Evolutionary conservation across 768 basidiomycete species (phyloP).

Genomic region (Suillus bovinus): DNA sequence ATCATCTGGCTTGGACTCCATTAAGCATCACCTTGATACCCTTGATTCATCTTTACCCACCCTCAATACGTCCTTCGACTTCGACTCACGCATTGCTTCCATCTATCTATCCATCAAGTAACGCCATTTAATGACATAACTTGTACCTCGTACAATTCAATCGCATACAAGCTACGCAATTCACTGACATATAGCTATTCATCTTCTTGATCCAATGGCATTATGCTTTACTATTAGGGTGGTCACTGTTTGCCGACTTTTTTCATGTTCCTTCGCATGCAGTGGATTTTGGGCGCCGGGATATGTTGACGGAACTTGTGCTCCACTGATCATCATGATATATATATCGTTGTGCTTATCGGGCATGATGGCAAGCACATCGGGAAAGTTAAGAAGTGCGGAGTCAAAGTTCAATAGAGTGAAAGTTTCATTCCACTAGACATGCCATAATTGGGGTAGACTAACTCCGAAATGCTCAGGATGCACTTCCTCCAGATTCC

Average conservation of each 20-base stretch:
- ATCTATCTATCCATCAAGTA: conserved; percentile 17
- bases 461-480: background rate
- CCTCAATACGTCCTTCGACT: conserved; percentile 10
- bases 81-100: conserved; percentile 17
- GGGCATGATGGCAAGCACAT: background rate
- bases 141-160: conserved; percentile 28
- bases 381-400: conserved; percentile 1
- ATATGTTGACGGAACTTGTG: conserved; percentile 12
- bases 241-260: conserved; percentile 1
- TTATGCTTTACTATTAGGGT: background rate
- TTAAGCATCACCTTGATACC: conserved; percentile 30
- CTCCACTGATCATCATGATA: conserved; percentile 9
- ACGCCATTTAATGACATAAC: conserved; percentile 26
- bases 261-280: background rate
- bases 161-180: conserved; percentile 8
- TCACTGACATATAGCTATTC: conserved; percentile 12
- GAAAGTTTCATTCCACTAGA: conserved; percentile 24
- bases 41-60: conserved; percentile 34
- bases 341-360: conserved; percentile 9
- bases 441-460: conserved; percentile 26
- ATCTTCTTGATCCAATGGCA: conserved; percentile 11
- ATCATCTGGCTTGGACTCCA: conserved; percentile 18
- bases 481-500: background rate
- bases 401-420: conserved; percentile 6
- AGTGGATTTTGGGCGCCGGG: conserved; percentile 13